A percentile compares a stretch with the other conserved stretches of the same genome.
Conservation (phyloP, 345 rosid species). For the Citrus sinensis region DVS_A1.0 CM039164.1:3032501-3033000, state of each 20-base stretch:
- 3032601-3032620: too few relatives aligned
- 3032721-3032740: conserved; percentile 62
- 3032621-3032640: too few relatives aligned
- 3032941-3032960: background rate
- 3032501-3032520: too few relatives aligned
- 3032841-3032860: conserved; percentile 41
- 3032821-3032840: conserved; percentile 35
- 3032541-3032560: too few relatives aligned
- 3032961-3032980: too few relatives aligned
- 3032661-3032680: conserved; percentile 33
- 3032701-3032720: conserved; percentile 34
- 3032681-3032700: conserved; percentile 29
- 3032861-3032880: too few relatives aligned
- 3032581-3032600: too few relatives aligned
- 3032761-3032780: conserved; percentile 26
- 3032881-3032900: background rate
- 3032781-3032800: conserved; percentile 42
- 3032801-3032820: conserved; percentile 38
- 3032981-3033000: too few relatives aligned
- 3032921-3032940: background rate
- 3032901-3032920: background rate
- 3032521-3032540: too few relatives aligned
- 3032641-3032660: conserved; percentile 27
- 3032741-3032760: conserved; percentile 39
- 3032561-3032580: too few relatives aligned